A percentile compares a stretch with the other conserved stretches of the same genome.
Evolutionary conservation across 441 rosid species (phyloP).

Genomic region (Adansonia grandidieri): DNA sequence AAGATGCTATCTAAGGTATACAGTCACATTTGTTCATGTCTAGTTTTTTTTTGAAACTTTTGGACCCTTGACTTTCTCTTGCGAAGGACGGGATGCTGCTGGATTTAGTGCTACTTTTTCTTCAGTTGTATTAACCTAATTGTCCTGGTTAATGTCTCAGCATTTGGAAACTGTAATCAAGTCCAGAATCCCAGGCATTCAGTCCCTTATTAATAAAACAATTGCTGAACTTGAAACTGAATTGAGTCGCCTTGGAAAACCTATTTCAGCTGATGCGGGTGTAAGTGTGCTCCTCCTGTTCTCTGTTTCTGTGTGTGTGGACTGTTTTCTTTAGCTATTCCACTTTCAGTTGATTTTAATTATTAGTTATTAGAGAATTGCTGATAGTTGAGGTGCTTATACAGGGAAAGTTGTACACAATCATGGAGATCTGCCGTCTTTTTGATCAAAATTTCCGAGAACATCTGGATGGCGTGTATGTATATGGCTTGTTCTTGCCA

Average conservation of each 20-base stretch:
- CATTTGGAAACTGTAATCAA: slow-evolving; percentile 98
- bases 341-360: neutral
- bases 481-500: slow-evolving; percentile 16
- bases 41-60: neutral
- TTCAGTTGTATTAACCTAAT: slow-evolving; percentile 26
- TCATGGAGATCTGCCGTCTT: slow-evolving; percentile 96
- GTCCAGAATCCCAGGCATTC: slow-evolving; percentile 92
- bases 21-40: neutral
- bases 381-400: slow-evolving; percentile 29
- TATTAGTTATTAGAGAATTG: slow-evolving; percentile 13
- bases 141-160: slow-evolving; percentile 47
- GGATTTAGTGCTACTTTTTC: neutral
- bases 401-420: slow-evolving; percentile 91
- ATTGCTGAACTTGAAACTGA: slow-evolving; percentile 82
- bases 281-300: slow-evolving; percentile 50
- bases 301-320: neutral
- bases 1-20: slow-evolving; percentile 89
- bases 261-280: slow-evolving; percentile 95
- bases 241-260: slow-evolving; percentile 96
- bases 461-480: slow-evolving; percentile 97
- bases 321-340: neutral
- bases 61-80: neutral
- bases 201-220: slow-evolving; percentile 89
- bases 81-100: neutral
- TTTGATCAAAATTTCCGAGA: slow-evolving; percentile 95